Conservation (phyloP, 1,284 basidiomycete species). For the Agaricales sp. region DNA sequence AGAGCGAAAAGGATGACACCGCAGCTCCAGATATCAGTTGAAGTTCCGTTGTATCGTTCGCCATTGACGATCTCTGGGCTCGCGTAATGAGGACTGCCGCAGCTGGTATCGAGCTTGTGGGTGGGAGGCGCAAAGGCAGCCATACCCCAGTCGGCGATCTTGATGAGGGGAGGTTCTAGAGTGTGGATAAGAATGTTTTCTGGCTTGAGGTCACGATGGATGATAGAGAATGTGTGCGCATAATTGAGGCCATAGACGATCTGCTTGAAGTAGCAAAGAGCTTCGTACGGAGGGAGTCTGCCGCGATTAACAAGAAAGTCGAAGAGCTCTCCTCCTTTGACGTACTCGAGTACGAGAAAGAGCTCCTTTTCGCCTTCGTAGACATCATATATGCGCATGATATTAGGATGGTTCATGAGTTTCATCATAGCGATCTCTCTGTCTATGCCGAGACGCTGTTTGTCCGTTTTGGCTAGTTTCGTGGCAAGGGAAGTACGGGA, state of each 20-base stretch:
- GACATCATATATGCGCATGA: constrained; percentile 93
- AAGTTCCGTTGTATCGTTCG: constrained; percentile 86
- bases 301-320: constrained; percentile 93
- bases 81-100: constrained; percentile 97
- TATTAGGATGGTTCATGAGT: constrained; percentile 96
- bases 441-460: constrained; percentile 88
- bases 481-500: constrained; percentile 70
- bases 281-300: constrained; percentile 74
- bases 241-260: constrained; percentile 96
- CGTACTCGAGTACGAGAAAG: constrained; percentile 94
- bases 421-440: constrained; percentile 99
- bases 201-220: constrained; percentile 97
- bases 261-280: constrained; percentile 93
- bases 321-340: constrained; percentile 92
- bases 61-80: constrained; percentile 97
- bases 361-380: constrained; percentile 92
- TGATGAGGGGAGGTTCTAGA: constrained; percentile 77
- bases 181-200: no score
- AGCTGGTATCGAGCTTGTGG: constrained; percentile 88
- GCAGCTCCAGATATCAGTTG: no score
- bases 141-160: constrained; percentile 99
- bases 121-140: constrained; percentile 81
- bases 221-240: constrained; percentile 97
- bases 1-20: constrained; percentile 87
- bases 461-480: constrained; percentile 73